Conservation (phyloP, 495 filamentous ascomycete species). For the Penicillium simplicissimum region DNA sequence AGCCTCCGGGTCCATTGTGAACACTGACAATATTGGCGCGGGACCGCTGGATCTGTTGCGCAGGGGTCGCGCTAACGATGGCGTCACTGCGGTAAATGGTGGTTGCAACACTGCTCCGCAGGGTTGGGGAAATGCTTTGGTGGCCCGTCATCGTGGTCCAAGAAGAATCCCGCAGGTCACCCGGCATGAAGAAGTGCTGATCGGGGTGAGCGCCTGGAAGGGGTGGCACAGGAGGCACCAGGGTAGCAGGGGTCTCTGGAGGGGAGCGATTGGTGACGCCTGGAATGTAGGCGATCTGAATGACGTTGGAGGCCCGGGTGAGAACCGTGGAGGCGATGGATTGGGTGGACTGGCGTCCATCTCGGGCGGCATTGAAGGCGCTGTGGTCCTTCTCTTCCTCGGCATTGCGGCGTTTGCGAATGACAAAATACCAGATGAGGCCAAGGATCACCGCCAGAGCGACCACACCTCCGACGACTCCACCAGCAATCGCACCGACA, state of each 20-base stretch:
- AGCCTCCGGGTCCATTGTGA: constrained; percentile 48
- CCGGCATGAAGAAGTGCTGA: constrained; percentile 92
- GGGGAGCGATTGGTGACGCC: constrained; percentile 93
- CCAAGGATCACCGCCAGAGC: constrained; percentile 70
- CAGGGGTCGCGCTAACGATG: constrained; percentile 74
- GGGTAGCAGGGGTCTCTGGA: constrained; percentile 75
- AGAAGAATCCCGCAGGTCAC: constrained; percentile 86
- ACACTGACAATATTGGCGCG: constrained; percentile 91
- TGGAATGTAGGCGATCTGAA: constrained; percentile 98
- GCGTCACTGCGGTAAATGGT: constrained; percentile 90
- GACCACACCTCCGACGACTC: constrained; percentile 75
- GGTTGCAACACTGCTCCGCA: constrained; percentile 81
- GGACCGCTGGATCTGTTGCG: constrained; percentile 78
- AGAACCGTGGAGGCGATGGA: constrained; percentile 95
- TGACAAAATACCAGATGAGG: constrained; percentile 82
- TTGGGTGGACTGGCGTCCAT: constrained; percentile 81
- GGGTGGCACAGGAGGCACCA: constrained; percentile 89
- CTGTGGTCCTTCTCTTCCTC: constrained; percentile 51
- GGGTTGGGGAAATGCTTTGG: constrained; percentile 60
- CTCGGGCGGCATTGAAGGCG: constrained; percentile 64
- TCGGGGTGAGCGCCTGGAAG: constrained; percentile 77
- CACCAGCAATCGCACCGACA: constrained; percentile 79
- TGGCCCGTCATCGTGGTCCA: constrained; percentile 68
- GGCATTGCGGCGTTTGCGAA: constrained; percentile 74
- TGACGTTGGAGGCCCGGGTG: constrained; percentile 95